Conservation (phyloP, 2,329 filamentous ascomycete genomes). For the Lachnellula arida region DNA sequence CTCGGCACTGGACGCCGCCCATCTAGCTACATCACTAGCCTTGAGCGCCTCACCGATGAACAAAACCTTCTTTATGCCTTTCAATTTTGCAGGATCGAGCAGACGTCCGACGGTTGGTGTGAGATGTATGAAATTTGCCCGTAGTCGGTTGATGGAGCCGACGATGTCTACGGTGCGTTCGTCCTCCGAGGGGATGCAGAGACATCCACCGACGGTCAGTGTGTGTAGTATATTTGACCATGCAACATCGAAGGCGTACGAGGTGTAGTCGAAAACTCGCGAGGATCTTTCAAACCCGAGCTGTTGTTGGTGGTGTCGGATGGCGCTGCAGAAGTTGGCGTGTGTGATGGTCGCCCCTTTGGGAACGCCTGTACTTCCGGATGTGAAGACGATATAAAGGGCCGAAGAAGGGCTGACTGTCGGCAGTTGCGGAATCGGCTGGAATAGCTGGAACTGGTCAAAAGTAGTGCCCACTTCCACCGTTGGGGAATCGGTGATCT, state of each 20-base stretch:
- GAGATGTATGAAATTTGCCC: constrained; percentile 4
- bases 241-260: constrained; percentile 10
- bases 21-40: constrained; percentile 12
- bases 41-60: constrained; percentile 55
- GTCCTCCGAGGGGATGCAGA: constrained; percentile 14
- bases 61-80: not conserved
- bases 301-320: not conserved
- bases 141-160: not conserved
- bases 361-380: constrained; percentile 27
- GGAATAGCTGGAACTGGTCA: not conserved
- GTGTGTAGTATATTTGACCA: constrained; percentile 10
- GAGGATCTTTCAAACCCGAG: not conserved
- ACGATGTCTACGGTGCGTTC: constrained; percentile 4
- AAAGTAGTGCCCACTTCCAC: not conserved
- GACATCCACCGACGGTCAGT: constrained; percentile 7
- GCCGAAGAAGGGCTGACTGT: not conserved
- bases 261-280: constrained; percentile 6
- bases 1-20: constrained; percentile 32
- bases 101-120: constrained; percentile 7
- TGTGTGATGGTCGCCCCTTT: constrained; percentile 23
- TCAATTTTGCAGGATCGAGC: constrained; percentile 6
- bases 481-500: not conserved
- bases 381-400: constrained; percentile 14
- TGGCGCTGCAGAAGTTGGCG: constrained; percentile 1
- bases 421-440: not conserved